Evolutionary conservation across 306 rosid genomes (phyloP).

Genomic region (Gynostemma pentaphyllum): DNA sequence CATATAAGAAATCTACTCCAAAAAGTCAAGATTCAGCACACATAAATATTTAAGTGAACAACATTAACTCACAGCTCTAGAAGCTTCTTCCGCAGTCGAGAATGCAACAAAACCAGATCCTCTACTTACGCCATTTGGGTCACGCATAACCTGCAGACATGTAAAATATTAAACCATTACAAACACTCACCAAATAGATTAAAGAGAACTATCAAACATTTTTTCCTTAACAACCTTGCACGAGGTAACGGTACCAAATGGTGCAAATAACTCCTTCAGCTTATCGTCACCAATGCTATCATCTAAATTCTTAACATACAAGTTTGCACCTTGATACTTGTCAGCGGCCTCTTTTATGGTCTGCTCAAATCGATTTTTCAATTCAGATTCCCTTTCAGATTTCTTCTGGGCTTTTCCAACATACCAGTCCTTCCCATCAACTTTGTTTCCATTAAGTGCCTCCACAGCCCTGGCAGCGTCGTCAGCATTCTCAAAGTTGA

Average conservation of each 20-base stretch:
- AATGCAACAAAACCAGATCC: slow-evolving; percentile 98
- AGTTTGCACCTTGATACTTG: slow-evolving; percentile 85
- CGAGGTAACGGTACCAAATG: slow-evolving; percentile 69
- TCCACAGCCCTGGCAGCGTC: slow-evolving; percentile 83
- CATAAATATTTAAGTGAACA: background rate
- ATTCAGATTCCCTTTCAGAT: slow-evolving; percentile 78
- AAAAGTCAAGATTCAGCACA: too few species aligned
- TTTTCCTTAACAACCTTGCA: slow-evolving; percentile 50
- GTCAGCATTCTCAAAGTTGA: slow-evolving; percentile 77
- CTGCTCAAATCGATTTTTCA: slow-evolving; percentile 67
- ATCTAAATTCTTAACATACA: slow-evolving; percentile 76
- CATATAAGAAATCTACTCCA: background rate
- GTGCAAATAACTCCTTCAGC: slow-evolving; percentile 65
- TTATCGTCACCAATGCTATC: slow-evolving; percentile 64
- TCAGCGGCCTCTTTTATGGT: slow-evolving; percentile 88
- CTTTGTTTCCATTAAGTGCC: slow-evolving; percentile 58
- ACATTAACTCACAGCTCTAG: slow-evolving; percentile 70
- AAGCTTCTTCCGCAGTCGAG: slow-evolving; percentile 92
- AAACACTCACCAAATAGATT: slow-evolving; percentile 1
- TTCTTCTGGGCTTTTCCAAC: slow-evolving; percentile 95
- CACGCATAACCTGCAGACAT: slow-evolving; percentile 74
- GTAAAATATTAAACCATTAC: slow-evolving; percentile 6
- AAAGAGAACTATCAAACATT: background rate
- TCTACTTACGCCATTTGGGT: slow-evolving; percentile 85
- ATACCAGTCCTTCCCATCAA: slow-evolving; percentile 81